Evolutionary conservation across 1,284 basidiomycete species (phyloP).

Genomic region (Thecaphora thlaspeos): DNA sequence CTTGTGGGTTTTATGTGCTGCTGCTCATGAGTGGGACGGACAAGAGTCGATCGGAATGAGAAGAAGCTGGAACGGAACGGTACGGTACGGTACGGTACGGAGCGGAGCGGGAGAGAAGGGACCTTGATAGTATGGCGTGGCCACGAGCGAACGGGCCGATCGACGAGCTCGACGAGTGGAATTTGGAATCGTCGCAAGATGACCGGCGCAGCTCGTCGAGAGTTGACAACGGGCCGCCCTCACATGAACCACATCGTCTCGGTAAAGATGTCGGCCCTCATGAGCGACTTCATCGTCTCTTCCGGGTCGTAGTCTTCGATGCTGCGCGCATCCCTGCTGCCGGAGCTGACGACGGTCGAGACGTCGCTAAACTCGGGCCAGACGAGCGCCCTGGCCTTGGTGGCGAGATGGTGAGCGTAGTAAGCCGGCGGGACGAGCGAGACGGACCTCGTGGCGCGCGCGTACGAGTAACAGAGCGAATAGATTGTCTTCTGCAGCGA

Average conservation of each 20-base stretch:
- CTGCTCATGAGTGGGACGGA: no score
- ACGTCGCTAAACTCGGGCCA: constrained; percentile 46
- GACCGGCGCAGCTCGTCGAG: no score
- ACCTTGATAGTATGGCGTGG: no score
- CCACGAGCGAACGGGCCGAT: no score
- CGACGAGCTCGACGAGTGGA: no score
- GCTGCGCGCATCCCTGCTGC: neutral
- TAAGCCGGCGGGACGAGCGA: constrained; percentile 59
- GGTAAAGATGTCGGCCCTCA: constrained; percentile 8
- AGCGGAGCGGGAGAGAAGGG: no score
- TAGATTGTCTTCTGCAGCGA: constrained; percentile 53
- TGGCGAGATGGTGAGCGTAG: constrained; percentile 60
- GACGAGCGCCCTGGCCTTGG: constrained; percentile 58
- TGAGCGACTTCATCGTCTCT: constrained; percentile 22
- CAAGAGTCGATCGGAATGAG: no score
- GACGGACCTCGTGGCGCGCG: constrained; percentile 59
- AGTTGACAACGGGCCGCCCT: no score
- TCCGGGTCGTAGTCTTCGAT: constrained; percentile 16
- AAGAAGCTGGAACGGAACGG: no score
- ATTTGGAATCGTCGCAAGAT: no score
- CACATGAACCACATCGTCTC: constrained; percentile 34
- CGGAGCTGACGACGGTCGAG: constrained; percentile 8
- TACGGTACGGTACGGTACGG: no score
- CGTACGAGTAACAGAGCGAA: constrained; percentile 59
- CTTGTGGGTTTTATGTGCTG: no score